Evolutionary conservation across 1,284 basidiomycete genomes (phyloP).

Genomic region (Puccinia sorghi): DNA sequence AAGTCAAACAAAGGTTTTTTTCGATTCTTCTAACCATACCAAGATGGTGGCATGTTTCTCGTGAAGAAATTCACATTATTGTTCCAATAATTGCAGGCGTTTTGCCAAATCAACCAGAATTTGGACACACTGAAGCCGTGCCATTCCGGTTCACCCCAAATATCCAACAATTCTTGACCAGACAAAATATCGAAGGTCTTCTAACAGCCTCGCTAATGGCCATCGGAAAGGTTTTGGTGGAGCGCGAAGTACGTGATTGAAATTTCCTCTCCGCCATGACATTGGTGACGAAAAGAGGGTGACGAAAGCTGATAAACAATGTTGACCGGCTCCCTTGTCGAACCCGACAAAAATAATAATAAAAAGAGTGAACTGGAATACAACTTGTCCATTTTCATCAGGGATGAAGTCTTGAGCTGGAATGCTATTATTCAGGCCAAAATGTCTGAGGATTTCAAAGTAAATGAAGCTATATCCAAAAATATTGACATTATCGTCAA

Average conservation of each 20-base stretch:
- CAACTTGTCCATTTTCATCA: constrained; percentile 81
- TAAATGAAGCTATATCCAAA: constrained; percentile 69
- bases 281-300: not conserved
- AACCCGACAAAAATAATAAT: constrained; percentile 12
- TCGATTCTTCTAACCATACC: not conserved
- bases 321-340: not conserved
- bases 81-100: constrained; percentile 59
- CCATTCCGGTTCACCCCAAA: constrained; percentile 98
- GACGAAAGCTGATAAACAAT: not conserved
- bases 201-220: constrained; percentile 84
- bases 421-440: constrained; percentile 52
- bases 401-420: constrained; percentile 87
- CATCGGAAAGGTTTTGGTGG: constrained; percentile 82
- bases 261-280: constrained; percentile 37
- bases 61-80: constrained; percentile 4
- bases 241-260: constrained; percentile 75
- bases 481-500: constrained; percentile 82
- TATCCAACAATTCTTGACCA: constrained; percentile 89
- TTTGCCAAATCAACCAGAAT: constrained; percentile 55
- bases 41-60: not conserved
- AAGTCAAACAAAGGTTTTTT: constrained; percentile 54
- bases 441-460: constrained; percentile 63
- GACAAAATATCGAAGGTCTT: constrained; percentile 85
- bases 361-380: constrained; percentile 84
- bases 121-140: constrained; percentile 70